Base-by-base conservation (phyloP, 306 rosid species). In the Trichosanthes cucumerina region DNA sequence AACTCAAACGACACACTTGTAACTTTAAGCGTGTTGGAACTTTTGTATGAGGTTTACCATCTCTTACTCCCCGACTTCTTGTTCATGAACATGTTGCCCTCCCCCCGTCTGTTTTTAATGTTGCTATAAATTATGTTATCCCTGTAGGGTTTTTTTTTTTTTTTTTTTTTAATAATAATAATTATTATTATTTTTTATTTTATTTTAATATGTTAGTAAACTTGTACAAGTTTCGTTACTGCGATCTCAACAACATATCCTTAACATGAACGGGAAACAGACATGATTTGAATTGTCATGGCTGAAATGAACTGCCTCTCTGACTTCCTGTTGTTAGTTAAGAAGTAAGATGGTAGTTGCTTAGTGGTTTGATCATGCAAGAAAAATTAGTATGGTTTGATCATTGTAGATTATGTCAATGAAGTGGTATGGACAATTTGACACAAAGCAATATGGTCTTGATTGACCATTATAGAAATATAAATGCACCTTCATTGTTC, bases 1-100 rank as follows among this genome's bases (percentile, higher is more conserved):
- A 86, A 86, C 49, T 36, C 92, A 77, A 77, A 86, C 44, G 99
- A 95, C 83, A 87, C 90, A 78, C 99, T 92, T 79, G 91, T 83
- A 68, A 91, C 96, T 70, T 78, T 91, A 82, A 88, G 89, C 56
- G 97, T 88, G 79, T 86, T 95, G 91, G 99, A 95, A 89, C 96
- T 95, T 64, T 83, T 95, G 53, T 95, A 88, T 23, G 99, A 95
- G 99, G 99, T 95, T 80, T 74, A 78, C 74, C 58, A 16, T 49
- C n/a, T 76, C 79, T 77, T 59, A 76, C 50, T 77, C 70, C 80
- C 74, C 33, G 72, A 11, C 50, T 34, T 41, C 68, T 34, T 24
- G 16, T 60, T 53, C 10, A 73, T 23, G 72, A 54, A 14, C 9
- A 28, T 70, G 23, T 76, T 76, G 15, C 34, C 77, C 66, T 26